Conservation (phyloP, 1,284 basidiomycete species). For the Ustilago bromivora region DNA sequence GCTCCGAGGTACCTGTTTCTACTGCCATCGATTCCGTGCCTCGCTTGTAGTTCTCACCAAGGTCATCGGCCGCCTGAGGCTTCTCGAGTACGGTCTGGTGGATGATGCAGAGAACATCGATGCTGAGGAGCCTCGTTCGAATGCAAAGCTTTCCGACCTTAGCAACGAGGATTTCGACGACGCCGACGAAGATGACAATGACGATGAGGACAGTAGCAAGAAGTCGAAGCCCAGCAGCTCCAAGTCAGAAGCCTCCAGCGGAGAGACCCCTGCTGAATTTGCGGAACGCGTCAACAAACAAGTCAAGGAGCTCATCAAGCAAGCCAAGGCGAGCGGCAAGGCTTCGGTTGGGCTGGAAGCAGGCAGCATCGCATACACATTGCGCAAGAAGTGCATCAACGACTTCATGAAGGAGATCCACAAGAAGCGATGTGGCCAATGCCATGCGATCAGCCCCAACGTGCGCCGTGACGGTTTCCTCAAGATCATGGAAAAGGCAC, state of each 20-base stretch:
- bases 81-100: slow-evolving; percentile 89
- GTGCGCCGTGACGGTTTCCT: slow-evolving; percentile 94
- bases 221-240: slow-evolving; percentile 32
- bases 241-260: slow-evolving; percentile 43
- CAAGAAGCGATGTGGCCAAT: slow-evolving; percentile 78
- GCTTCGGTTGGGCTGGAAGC: slow-evolving; percentile 70
- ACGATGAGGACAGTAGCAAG: slow-evolving; percentile 68
- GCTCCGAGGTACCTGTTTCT: slow-evolving; percentile 90
- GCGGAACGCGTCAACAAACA: slow-evolving; percentile 56
- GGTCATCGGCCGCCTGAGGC: slow-evolving; percentile 86
- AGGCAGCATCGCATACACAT: slow-evolving; percentile 85
- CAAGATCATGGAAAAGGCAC: slow-evolving; percentile 83
- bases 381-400: slow-evolving; percentile 83
- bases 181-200: slow-evolving; percentile 50
- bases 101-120: slow-evolving; percentile 81
- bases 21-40: slow-evolving; percentile 90
- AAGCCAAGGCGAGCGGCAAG: slow-evolving; percentile 54
- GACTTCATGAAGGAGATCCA: slow-evolving; percentile 84
- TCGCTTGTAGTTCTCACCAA: slow-evolving; percentile 75
- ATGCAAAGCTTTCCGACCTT: slow-evolving; percentile 26
- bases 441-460: slow-evolving; percentile 85
- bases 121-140: slow-evolving; percentile 33
- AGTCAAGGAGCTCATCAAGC: slow-evolving; percentile 79
- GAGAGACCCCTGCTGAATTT: slow-evolving; percentile 69
- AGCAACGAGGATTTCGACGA: slow-evolving; percentile 39